These are phyloP conservation scores for Davidsoniella australis DNA, from an alignment of 2,329 filamentous ascomycete species.

Conservation along the genomic window DNA sequence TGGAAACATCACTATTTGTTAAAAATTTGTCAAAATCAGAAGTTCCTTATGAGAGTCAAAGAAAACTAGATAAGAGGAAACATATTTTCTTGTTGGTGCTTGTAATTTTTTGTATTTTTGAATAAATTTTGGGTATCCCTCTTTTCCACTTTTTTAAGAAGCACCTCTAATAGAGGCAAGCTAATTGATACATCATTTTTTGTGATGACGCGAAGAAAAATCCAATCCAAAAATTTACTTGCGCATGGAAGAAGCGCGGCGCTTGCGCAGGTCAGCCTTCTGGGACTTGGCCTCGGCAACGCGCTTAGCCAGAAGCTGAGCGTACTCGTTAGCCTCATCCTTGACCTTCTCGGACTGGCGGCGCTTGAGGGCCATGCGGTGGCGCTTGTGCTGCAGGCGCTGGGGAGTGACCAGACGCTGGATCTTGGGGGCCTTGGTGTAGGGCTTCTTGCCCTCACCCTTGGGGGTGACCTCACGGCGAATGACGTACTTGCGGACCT, in stretches of 20 bases:
- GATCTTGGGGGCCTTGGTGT: slow-evolving; percentile 99
- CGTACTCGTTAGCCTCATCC: slow-evolving; percentile 98
- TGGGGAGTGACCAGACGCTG: slow-evolving; percentile 98
- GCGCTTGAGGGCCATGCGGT: slow-evolving; percentile 95
- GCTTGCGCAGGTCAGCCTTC: slow-evolving; percentile 90
- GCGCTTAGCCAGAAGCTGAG: slow-evolving; percentile 90
- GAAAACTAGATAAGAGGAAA: too few species aligned
- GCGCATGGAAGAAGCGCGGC: slow-evolving; percentile 86
- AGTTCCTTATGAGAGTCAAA: too few species aligned
- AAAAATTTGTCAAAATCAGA: too few species aligned
- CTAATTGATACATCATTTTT: too few species aligned
- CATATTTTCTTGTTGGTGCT: too few species aligned
- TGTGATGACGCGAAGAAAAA: too few species aligned
- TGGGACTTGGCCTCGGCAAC: slow-evolving; percentile 88
- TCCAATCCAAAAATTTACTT: slow-evolving; percentile 40
- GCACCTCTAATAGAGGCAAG: too few species aligned
- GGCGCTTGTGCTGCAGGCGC: slow-evolving; percentile 99
- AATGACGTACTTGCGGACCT: slow-evolving; percentile 99
- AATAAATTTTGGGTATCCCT: too few species aligned
- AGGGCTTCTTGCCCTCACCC: slow-evolving; percentile 91
- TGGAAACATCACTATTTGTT: too few species aligned
- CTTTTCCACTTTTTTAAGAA: too few species aligned
- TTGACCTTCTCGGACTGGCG: slow-evolving; percentile 93
- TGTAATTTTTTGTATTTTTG: too few species aligned
- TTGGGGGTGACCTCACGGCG: slow-evolving; percentile 95